Percentiles rank a stretch among this genome's conserved stretches.
Conservation (phyloP, 2,329 filamentous ascomycete species). For the Paecilomyces niveus region DNA sequence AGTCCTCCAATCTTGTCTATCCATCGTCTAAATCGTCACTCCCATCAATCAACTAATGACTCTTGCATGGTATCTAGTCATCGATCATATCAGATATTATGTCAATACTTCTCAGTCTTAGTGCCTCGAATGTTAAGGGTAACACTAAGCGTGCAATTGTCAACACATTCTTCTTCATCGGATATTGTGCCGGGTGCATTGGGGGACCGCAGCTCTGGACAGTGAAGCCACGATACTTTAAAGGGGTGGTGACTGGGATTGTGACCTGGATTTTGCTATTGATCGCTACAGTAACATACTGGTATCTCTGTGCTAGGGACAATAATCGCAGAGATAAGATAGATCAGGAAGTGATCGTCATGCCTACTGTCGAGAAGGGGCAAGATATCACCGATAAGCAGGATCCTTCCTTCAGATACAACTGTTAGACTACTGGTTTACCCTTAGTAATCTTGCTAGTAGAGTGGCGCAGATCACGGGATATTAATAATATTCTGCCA, state of each 20-base stretch:
- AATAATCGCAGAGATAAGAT: slow-evolving; percentile 17
- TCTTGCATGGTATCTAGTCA: slow-evolving; percentile 15
- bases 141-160: slow-evolving; percentile 46
- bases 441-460: too few species aligned
- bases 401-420: slow-evolving; percentile 3
- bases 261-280: slow-evolving; percentile 39
- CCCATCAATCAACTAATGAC: background rate
- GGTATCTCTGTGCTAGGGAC: slow-evolving; percentile 27
- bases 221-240: slow-evolving; percentile 36
- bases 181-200: slow-evolving; percentile 43
- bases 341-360: background rate
- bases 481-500: too few species aligned
- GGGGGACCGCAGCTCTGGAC: slow-evolving; percentile 45
- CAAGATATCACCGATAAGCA: slow-evolving; percentile 6
- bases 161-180: slow-evolving; percentile 45
- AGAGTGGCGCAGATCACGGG: too few species aligned
- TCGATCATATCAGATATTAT: slow-evolving; percentile 38
- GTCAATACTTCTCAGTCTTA: slow-evolving; percentile 38
- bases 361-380: background rate
- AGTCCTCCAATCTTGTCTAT: slow-evolving; percentile 1
- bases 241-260: slow-evolving; percentile 41
- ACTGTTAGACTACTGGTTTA: slow-evolving; percentile 3
- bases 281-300: slow-evolving; percentile 25
- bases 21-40: background rate
- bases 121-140: slow-evolving; percentile 45